Base-by-base conservation (phyloP, 163 green algal genomes). In the Chlorella variabilis region DNA sequence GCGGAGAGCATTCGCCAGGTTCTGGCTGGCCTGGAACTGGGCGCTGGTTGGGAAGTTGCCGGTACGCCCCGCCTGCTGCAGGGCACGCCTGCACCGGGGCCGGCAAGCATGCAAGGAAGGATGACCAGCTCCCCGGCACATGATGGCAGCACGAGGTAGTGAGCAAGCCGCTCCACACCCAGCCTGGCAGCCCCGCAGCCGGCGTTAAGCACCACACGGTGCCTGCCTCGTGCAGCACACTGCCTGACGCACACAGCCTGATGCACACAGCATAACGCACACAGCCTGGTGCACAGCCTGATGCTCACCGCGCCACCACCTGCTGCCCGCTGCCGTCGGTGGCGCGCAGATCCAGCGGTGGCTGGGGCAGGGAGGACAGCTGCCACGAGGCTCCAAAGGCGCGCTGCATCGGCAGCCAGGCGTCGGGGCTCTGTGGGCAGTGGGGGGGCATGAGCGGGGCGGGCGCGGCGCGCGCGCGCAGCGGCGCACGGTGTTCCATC, bases 341-440 rank as follows among this genome's bases (percentile, higher is more conserved):
- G 0, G 68, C 49, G 1, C 29, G 61, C 17, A 87, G 27, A 62
- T 87, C 83, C 31, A 87, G 49, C 8, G 83, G 83, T 2, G 70
- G 21, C 6, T 54, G 0, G 1, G 83, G 83, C 61, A 84, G 61
- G 4, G 18, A 31, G 13, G 67, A 82, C 18, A 49, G 33, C 67
- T 87, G 77, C 77, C 77, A 87, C 0, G 31, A 27, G 5, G 83
- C 83, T 2, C 83, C 83, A 27, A 65, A 84, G 45, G 49, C 82
- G 69, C 58, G 62, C 34, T 67, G 34, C 83, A 87, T 82, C 20
- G 83, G 77, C 27, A 27, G 27, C 80, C 80, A 85, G 27, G 41
- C 41, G 15, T 71, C 41, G 3, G 75, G 58, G 29, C 18, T 73
- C 75, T 81, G 59, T 33, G 25, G 51, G 3, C 5, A 29, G 69